Conservation (phyloP, 305 asterid genomes). For the Lippia alba region DNA sequence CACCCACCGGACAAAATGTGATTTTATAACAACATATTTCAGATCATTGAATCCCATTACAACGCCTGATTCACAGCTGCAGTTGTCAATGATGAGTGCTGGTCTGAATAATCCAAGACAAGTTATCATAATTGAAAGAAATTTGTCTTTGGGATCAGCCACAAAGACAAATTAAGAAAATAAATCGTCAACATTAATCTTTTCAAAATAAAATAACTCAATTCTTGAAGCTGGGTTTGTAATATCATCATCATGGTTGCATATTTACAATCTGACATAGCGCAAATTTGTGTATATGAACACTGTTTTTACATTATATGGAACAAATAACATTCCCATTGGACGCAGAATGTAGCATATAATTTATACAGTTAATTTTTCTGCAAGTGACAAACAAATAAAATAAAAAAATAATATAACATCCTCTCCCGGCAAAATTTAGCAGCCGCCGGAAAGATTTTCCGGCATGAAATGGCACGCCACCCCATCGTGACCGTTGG, state of each 20-base stretch:
- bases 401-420: too few relatives aligned
- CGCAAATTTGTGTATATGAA: too few relatives aligned
- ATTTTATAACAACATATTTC: neutral
- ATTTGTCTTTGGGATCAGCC: conserved; percentile 42
- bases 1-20: neutral
- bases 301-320: too few relatives aligned
- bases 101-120: conserved; percentile 66
- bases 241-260: neutral
- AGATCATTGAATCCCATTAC: conserved; percentile 28
- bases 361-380: conserved; percentile 56
- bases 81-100: conserved; percentile 56
- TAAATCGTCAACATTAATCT: neutral
- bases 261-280: too few relatives aligned
- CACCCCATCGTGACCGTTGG: conserved; percentile 49
- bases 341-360: conserved; percentile 32
- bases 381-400: conserved; percentile 39
- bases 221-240: neutral
- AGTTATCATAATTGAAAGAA: conserved; percentile 48
- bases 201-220: neutral
- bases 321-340: conserved; percentile 26
- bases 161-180: conserved; percentile 8
- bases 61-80: conserved; percentile 37
- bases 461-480: conserved; percentile 32
- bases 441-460: conserved; percentile 24
- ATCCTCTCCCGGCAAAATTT: neutral